Percentiles rank a stretch among this genome's conserved stretches.
Evolutionary conservation across 805 yeast genomes (phyloP).

Genomic region (Maudiozyma pseudohumilis): DNA sequence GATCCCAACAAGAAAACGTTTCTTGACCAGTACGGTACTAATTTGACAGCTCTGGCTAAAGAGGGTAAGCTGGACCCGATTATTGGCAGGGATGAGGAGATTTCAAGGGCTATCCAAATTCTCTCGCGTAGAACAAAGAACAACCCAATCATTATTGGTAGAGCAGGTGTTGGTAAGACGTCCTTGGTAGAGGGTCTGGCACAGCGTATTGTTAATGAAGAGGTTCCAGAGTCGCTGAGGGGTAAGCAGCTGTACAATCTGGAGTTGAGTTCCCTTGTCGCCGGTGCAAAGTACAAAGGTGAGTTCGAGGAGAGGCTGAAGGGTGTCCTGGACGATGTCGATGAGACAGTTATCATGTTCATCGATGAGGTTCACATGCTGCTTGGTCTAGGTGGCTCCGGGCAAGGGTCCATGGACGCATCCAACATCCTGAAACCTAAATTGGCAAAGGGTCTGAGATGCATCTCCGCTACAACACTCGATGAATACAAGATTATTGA

Average conservation of each 20-base stretch:
- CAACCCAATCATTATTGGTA: slow-evolving; percentile 89
- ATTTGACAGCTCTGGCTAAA: slow-evolving; percentile 75
- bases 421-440: slow-evolving; percentile 89
- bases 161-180: slow-evolving; percentile 97
- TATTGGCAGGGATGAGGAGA: slow-evolving; percentile 94
- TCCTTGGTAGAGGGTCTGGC: slow-evolving; percentile 96
- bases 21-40: slow-evolving; percentile 73
- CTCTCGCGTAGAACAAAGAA: slow-evolving; percentile 88
- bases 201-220: slow-evolving; percentile 81
- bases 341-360: slow-evolving; percentile 66
- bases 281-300: slow-evolving; percentile 94
- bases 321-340: slow-evolving; percentile 71
- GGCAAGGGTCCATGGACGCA: slow-evolving; percentile 86
- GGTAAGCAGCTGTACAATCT: slow-evolving; percentile 73
- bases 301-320: slow-evolving; percentile 91
- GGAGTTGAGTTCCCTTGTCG: slow-evolving; percentile 80
- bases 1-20: slow-evolving; percentile 56
- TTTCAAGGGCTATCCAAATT: slow-evolving; percentile 84
- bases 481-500: slow-evolving; percentile 94
- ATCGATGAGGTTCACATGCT: slow-evolving; percentile 87
- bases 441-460: slow-evolving; percentile 85
- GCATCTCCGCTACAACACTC: slow-evolving; percentile 93
- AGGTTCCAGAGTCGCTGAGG: slow-evolving; percentile 91
- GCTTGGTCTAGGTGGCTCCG: slow-evolving; percentile 84
- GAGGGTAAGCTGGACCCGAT: slow-evolving; percentile 94